Evolutionary conservation across 352 stramenopile genomes (phyloP).

Genomic region (Phytophthora multivora): DNA sequence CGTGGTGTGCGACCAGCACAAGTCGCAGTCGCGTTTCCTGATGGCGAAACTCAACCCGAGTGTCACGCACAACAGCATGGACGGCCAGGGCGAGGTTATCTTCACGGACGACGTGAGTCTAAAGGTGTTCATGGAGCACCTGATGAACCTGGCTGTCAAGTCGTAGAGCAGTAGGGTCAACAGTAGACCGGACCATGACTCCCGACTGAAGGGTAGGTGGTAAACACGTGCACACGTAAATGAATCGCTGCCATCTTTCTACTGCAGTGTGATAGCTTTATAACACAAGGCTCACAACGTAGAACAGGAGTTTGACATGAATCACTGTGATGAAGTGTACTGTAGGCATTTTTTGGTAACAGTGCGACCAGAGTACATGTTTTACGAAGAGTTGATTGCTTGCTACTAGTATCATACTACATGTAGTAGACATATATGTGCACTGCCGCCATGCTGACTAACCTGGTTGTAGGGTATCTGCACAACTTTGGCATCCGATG

Average conservation of each 20-base stretch:
- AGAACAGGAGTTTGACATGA: neutral
- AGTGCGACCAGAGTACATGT: too few relatives aligned
- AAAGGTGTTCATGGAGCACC: slow-evolving; percentile 99
- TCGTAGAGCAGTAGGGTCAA: slow-evolving; percentile 45
- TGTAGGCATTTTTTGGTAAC: too few relatives aligned
- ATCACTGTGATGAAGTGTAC: neutral
- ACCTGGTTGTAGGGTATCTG: too few relatives aligned
- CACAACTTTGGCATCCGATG: too few relatives aligned
- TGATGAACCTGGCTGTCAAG: slow-evolving; percentile 92
- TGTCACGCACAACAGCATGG: slow-evolving; percentile 96
- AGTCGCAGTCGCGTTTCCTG: slow-evolving; percentile 98
- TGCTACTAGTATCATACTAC: too few relatives aligned
- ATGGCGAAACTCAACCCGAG: slow-evolving; percentile 99
- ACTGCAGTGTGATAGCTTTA: too few relatives aligned
- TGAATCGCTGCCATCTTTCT: slow-evolving; percentile 23
- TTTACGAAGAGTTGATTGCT: too few relatives aligned
- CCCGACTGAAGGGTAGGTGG: slow-evolving; percentile 19
- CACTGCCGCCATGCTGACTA: too few relatives aligned
- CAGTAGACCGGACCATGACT: slow-evolving; percentile 12
- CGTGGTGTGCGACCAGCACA: slow-evolving; percentile 99
- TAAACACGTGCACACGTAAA: slow-evolving; percentile 23
- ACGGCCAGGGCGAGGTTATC: slow-evolving; percentile 94
- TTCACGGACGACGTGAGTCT: slow-evolving; percentile 99
- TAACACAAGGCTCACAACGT: neutral
- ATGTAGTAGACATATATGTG: too few relatives aligned